Percentiles rank a stretch among this genome's conserved stretches.
phyloP scores from a whole-genome alignment of 2,329 filamentous ascomycete species.

The Apiospora koreana region DNA sequence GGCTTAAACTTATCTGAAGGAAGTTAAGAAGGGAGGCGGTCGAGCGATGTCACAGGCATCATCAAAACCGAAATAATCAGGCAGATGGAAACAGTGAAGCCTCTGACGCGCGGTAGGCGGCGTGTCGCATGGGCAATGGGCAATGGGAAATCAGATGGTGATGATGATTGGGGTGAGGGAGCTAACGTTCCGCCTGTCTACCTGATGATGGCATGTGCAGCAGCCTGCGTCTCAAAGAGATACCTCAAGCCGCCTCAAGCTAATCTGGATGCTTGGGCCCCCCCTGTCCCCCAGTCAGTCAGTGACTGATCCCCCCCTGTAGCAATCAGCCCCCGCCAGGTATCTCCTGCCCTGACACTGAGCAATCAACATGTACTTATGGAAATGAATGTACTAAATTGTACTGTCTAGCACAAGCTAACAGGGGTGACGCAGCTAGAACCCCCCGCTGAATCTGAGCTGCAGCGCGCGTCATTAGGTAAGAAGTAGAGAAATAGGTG shows the following conservation, averaged over 20 bases:
- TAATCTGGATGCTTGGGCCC: not conserved
- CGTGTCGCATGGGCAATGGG: constrained; percentile 4
- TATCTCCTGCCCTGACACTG: too few relatives aligned
- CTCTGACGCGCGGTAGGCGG: constrained; percentile 7
- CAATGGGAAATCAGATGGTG: constrained; percentile 7
- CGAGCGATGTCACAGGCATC: constrained; percentile 2
- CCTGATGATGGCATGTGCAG: not conserved
- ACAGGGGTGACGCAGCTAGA: constrained; percentile 1
- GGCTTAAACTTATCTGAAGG: not conserved
- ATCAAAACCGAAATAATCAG: not conserved
- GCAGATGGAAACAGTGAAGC: not conserved
- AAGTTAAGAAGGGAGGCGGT: constrained; percentile 17
- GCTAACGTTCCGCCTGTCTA: not conserved
- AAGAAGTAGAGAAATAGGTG: not conserved
- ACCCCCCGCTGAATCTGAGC: not conserved
- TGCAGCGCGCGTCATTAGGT: constrained; percentile 9
- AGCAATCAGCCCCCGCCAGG: not conserved
- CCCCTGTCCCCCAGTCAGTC: too few relatives aligned
- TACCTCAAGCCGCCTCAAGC: constrained; percentile 8
- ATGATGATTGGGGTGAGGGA: constrained; percentile 2
- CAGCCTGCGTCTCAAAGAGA: not conserved
- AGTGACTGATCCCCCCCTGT: not conserved
- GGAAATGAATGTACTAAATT: not conserved
- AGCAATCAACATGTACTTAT: not conserved
- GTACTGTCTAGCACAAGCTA: not conserved